A percentile compares a stretch with the other conserved stretches of the same genome.
phyloP scores from a whole-genome alignment of 2,329 filamentous ascomycete genomes.

The Trichophaea hybrida region DNA sequence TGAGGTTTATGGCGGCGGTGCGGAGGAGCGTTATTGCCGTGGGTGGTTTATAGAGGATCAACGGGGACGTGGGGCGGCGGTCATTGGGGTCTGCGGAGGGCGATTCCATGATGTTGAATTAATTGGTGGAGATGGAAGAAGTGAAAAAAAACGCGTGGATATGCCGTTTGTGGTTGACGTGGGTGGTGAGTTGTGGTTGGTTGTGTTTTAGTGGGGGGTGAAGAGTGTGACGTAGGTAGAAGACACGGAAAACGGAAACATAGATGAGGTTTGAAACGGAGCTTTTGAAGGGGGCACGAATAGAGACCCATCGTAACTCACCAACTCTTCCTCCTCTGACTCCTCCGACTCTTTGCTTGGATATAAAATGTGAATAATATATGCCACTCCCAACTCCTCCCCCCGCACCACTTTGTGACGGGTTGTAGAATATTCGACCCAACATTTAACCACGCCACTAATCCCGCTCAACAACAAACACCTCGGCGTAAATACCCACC shows the following conservation, averaged over 20 bases:
- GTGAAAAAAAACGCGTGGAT: conserved; percentile 4
- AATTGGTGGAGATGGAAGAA: background rate
- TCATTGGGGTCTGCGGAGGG: background rate
- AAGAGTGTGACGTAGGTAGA: background rate
- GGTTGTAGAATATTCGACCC: too few relatives aligned
- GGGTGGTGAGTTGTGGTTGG: background rate
- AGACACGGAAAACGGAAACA: background rate
- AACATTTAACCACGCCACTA: too few relatives aligned
- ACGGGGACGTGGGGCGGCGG: conserved; percentile 12
- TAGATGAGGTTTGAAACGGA: background rate
- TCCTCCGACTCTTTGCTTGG: too few relatives aligned
- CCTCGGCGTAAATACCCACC: too few relatives aligned
- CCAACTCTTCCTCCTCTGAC: too few relatives aligned
- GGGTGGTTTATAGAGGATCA: conserved; percentile 80
- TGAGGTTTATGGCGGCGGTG: conserved; percentile 85
- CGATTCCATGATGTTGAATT: conserved; percentile 1
- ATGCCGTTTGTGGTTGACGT: too few relatives aligned
- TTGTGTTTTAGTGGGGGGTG: background rate
- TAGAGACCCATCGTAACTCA: too few relatives aligned
- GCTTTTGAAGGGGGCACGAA: too few relatives aligned
- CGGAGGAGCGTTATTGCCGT: conserved; percentile 74
- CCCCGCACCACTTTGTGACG: too few relatives aligned
- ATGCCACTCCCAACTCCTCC: too few relatives aligned
- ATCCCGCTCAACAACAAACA: too few relatives aligned
- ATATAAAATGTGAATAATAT: too few relatives aligned